Evolutionary conservation across 2,329 filamentous ascomycete species (phyloP), one percentile per base, ranked within the genome.

Genomic region (Paraphoma chrysanthemicola): DNA sequence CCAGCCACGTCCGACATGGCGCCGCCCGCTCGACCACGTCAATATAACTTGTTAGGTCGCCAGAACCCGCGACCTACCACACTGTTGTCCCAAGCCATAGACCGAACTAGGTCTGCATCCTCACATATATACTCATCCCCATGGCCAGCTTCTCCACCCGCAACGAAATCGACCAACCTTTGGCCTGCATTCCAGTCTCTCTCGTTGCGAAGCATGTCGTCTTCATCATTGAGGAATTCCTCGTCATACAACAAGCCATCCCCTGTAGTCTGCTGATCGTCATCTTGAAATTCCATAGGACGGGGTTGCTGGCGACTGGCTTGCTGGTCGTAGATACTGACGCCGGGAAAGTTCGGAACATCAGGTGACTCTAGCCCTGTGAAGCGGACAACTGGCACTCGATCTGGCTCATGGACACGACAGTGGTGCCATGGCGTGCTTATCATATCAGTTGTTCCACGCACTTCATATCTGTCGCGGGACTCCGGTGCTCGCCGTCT

Each of bases 31-130:
- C 50, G 38, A 14, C 33, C 38, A 39, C 33, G 12, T 79, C 72
- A 82, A 64, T 82, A 82, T 56, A 82, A 56, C 52, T 62, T 78
- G 60, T 81, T 74, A 11, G 79, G 79, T 62, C 74, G 76, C 80
- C 80, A 82, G 65, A 81, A 81, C 5, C 75, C 69, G 9, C 59
- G 47, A 10, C 64, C 66, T 47, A 75, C 65, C 2, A 64, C 56
- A 9, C 48, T 51, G 46, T 39, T 59, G 18, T 55, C 54, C 38
- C 29, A 50, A 46, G 44, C 39, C 6, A 44, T 8, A 16, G 48
- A 29, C 8, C 58, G 48, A 11, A 57, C 54, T 8, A 45, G 53
- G 11, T 47, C 39, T 14, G 60, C n/a, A 16, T 45, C 38, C 54
- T 6, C 29, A 44, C 17, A 51, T 9, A 29, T 18, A 14, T 52